Percentiles rank a stretch among this genome's conserved stretches.
These are phyloP conservation scores for Lasiodiplodia gonubiensis DNA, from an alignment of 2,329 filamentous ascomycete species.

Conservation along the genomic window DNA sequence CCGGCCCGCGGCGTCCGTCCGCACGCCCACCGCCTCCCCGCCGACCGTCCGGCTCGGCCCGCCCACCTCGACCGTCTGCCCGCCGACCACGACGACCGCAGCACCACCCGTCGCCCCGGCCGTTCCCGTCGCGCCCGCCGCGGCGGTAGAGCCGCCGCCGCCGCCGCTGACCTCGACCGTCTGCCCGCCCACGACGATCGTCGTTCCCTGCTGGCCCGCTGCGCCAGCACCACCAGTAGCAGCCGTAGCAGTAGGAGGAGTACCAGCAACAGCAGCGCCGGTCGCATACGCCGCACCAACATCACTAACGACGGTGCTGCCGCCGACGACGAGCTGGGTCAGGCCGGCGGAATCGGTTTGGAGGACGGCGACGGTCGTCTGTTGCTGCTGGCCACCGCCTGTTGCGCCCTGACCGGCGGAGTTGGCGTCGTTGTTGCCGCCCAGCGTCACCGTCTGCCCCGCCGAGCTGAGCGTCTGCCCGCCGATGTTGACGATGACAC, in stretches of 20 bases:
- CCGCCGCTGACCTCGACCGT: neutral
- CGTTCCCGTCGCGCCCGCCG: neutral
- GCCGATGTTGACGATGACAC: neutral
- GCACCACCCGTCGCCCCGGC: no score
- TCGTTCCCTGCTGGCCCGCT: neutral
- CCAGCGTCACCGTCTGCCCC: neutral
- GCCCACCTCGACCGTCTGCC: neutral
- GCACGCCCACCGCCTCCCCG: neutral
- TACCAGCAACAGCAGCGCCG: neutral
- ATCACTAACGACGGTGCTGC: neutral
- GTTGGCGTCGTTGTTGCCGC: neutral
- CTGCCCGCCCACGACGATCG: constrained; percentile 1
- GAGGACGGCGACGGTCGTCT: neutral
- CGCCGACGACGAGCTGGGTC: constrained; percentile 6
- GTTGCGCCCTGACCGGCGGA: neutral
- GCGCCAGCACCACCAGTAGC: neutral
- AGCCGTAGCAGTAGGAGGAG: neutral
- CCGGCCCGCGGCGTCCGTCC: no score
- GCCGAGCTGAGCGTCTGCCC: neutral
- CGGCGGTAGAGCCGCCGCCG: no score
- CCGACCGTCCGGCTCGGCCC: neutral
- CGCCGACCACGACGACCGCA: neutral
- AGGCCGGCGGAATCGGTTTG: neutral
- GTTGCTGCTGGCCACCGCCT: neutral
- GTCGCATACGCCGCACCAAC: neutral